Conservation (phyloP, 2,329 filamentous ascomycete genomes). For the Lachnellula hyalina region DNA sequence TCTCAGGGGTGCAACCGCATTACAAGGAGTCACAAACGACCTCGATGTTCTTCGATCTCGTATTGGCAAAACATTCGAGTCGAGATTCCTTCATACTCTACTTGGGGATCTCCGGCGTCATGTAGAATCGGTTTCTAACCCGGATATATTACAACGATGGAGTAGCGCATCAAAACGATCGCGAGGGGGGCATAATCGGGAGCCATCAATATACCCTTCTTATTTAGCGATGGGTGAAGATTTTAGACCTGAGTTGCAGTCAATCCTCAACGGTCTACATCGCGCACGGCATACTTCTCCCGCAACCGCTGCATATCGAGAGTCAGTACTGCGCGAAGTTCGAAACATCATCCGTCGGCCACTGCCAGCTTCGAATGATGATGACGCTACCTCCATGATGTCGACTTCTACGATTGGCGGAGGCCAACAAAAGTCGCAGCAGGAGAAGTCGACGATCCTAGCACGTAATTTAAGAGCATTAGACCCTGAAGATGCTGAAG, state of each 20-base stretch:
- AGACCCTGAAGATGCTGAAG: slow-evolving; percentile 78
- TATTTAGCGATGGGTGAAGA: slow-evolving; percentile 71
- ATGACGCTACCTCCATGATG: slow-evolving; percentile 86
- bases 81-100: slow-evolving; percentile 70
- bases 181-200: slow-evolving; percentile 61
- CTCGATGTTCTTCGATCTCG: slow-evolving; percentile 69
- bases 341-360: slow-evolving; percentile 77
- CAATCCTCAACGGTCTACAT: slow-evolving; percentile 72
- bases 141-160: slow-evolving; percentile 80
- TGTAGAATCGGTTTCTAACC: slow-evolving; percentile 62
- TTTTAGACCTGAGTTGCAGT: slow-evolving; percentile 64
- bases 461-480: slow-evolving; percentile 83
- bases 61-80: slow-evolving; percentile 83
- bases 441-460: slow-evolving; percentile 84
- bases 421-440: slow-evolving; percentile 64
- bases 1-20: slow-evolving; percentile 68
- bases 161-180: slow-evolving; percentile 68
- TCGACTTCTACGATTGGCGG: slow-evolving; percentile 72
- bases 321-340: slow-evolving; percentile 79
- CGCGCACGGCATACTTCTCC: slow-evolving; percentile 73
- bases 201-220: slow-evolving; percentile 65
- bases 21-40: slow-evolving; percentile 75
- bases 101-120: slow-evolving; percentile 78
- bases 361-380: slow-evolving; percentile 87
- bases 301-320: slow-evolving; percentile 79